Evolutionary conservation across 139 green algal genomes (phyloP), one percentile per base, ranked within the genome.

Genomic region (Astrephomene gubernaculifera): DNA sequence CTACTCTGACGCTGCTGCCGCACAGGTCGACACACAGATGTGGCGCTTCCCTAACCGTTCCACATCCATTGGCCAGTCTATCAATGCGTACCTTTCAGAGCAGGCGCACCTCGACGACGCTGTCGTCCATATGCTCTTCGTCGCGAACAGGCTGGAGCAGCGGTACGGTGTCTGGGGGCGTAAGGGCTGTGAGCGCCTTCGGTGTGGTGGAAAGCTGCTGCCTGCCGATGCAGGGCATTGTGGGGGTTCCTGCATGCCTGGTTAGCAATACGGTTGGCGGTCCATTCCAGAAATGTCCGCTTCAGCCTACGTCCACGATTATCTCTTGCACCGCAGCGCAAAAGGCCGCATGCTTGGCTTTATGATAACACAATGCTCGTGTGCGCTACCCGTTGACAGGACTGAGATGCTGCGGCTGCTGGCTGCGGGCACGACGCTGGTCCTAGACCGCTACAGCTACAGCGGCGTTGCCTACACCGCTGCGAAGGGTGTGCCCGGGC

Each of bases 381-480:
- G n/a, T n/a, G n/a, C n/a, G n/a, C n/a, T n/a, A n/a, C n/a, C n/a
- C 49, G 49, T 57, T 57, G 49, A 57, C 41, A 78, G 70, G 70
- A 43, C 61, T 27, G 76, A 71, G 31, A 90, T 97, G 87, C 43
- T 98, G 24, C 38, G 49, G 12, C 89, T 94, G 25, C 91, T 99
- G 43, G 21, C 39, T 1, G 60, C 63, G 10, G 97, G 97, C 78
- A 94, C 88, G 5, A 98, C 96, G 14, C 88, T 99, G 1, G 91
- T 99, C 25, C 93, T 98, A 24, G 97, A 99, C 86, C 90, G 97
- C 19, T 99, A 99, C 83, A 92, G 94, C 3, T 98, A 96, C 90
- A 90, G 83, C 61, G 97, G 97, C 24, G 94, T 97, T 0, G 97
- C 96, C 2, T 99, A 98, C 89, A 97, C 94, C 0, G 91, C 95